Evolutionary conservation across 129 eudicot species (phyloP).

Genomic region (Flaveria sonorensis): DNA sequence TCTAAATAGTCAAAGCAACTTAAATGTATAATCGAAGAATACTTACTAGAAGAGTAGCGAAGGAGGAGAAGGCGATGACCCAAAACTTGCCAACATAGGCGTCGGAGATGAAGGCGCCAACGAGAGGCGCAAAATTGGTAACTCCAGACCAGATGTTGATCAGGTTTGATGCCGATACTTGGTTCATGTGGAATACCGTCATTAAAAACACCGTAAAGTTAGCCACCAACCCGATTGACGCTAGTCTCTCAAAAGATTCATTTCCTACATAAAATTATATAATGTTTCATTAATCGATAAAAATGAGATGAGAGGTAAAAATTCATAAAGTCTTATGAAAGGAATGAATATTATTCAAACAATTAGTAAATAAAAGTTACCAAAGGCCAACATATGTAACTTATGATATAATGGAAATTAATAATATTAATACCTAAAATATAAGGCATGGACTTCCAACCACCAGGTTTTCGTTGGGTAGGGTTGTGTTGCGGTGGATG

Average conservation of each 20-base stretch:
- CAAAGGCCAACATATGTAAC: neutral
- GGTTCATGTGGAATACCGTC: constrained; percentile 63
- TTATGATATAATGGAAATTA: neutral
- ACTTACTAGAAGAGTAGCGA: constrained; percentile 66
- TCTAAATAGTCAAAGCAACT: neutral
- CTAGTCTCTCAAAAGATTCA: constrained; percentile 90
- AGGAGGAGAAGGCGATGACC: constrained; percentile 64
- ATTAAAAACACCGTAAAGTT: constrained; percentile 73
- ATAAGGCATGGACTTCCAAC: constrained; percentile 88
- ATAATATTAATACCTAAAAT: constrained; percentile 48
- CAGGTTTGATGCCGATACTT: constrained; percentile 67
- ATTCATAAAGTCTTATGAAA: no score
- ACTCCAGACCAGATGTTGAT: constrained; percentile 64
- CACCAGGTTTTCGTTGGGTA: constrained; percentile 58
- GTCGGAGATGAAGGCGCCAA: constrained; percentile 85
- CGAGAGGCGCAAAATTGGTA: constrained; percentile 62
- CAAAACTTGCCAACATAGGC: constrained; percentile 70
- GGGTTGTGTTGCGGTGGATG: constrained; percentile 16
- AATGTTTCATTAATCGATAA: neutral
- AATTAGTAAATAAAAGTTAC: neutral
- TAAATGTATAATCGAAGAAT: neutral
- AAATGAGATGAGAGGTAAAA: neutral
- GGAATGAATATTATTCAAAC: neutral
- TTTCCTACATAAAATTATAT: constrained; percentile 50
- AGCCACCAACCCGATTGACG: constrained; percentile 63